Conservation (phyloP, 306 rosid species). For the Cicer pinnatifidum region DNA sequence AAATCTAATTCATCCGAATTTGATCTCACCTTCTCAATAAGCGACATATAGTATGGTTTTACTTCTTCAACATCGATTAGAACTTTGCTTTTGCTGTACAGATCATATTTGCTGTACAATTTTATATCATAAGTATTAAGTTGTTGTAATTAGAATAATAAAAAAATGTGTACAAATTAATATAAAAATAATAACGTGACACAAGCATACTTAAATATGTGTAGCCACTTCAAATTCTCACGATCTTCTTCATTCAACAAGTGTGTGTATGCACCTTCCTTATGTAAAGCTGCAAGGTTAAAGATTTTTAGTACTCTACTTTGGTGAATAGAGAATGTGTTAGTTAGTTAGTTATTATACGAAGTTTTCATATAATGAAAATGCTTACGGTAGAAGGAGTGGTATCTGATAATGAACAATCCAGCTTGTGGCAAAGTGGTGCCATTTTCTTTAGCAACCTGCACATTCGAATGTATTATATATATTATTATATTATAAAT, state of each 20-base stretch:
- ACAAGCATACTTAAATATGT: conserved; percentile 40
- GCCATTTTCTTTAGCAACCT: conserved; percentile 54
- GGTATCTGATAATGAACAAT: conserved; percentile 53
- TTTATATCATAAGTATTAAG: neutral
- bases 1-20: neutral
- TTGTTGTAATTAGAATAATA: no score
- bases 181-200: neutral
- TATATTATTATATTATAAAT: neutral
- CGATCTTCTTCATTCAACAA: conserved; percentile 74
- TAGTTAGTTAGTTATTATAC: neutral
- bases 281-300: conserved; percentile 67
- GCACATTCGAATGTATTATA: neutral
- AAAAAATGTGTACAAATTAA: neutral
- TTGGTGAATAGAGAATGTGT: neutral
- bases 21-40: conserved; percentile 69
- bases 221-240: conserved; percentile 81
- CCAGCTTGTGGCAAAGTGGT: conserved; percentile 54
- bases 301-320: neutral
- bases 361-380: neutral
- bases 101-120: conserved; percentile 76
- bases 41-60: conserved; percentile 77
- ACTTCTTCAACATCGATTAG: conserved; percentile 61
- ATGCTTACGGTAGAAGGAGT: conserved; percentile 52
- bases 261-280: conserved; percentile 67
- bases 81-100: conserved; percentile 85